Conservation (phyloP, 2,329 filamentous ascomycete species). For the Xylariales sp. region DNA sequence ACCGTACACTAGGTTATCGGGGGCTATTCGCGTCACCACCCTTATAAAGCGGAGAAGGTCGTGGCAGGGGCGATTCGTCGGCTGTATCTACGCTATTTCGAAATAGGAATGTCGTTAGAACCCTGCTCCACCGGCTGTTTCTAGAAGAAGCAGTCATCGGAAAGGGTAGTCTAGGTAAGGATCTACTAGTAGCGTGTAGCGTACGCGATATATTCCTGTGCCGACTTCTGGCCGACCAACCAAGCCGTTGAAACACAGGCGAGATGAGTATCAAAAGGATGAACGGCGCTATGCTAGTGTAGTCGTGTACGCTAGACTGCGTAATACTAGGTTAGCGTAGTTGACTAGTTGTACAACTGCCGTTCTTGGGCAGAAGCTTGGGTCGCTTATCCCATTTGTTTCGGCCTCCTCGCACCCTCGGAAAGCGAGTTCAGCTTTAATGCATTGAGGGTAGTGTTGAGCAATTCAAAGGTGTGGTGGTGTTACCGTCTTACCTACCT, state of each 20-base stretch:
- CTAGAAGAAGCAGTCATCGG: not conserved
- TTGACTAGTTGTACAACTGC: too few species aligned
- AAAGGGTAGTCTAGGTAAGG: too few species aligned
- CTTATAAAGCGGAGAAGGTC: not conserved
- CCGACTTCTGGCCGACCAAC: not conserved
- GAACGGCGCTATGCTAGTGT: not conserved
- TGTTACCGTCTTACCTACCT: too few species aligned
- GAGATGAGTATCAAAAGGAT: not conserved
- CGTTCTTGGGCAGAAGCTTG: not conserved
- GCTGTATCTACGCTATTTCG: not conserved
- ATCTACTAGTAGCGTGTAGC: too few species aligned
- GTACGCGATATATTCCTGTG: not conserved
- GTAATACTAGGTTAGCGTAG: too few species aligned
- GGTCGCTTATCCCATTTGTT: not conserved
- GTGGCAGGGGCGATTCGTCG: not conserved
- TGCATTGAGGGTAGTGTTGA: not conserved
- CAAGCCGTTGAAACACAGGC: not conserved
- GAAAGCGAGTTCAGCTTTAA: conserved; percentile 4
- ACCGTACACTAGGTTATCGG: too few species aligned
- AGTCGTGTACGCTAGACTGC: too few species aligned
- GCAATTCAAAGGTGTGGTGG: not conserved
- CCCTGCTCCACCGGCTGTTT: not conserved
- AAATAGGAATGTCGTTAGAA: conserved; percentile 8
- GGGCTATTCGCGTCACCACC: too few species aligned
- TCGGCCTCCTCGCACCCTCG: not conserved